A percentile compares a stretch with the other conserved stretches of the same genome.
Conservation (phyloP, 164 flowering plant genomes). For the Chimonanthus praecox region DNA sequence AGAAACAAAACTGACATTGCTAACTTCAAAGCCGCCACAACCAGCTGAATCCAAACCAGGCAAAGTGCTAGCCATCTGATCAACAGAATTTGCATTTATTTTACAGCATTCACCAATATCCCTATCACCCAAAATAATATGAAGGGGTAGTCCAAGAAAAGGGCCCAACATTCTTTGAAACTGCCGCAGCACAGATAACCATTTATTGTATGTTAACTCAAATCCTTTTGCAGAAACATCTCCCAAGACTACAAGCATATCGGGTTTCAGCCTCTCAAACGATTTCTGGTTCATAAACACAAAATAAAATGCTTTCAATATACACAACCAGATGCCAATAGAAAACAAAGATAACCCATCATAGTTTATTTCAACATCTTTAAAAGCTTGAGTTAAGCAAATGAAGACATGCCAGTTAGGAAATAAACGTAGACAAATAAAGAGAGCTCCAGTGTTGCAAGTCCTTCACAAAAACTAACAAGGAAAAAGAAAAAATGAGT, state of each 20-base stretch:
- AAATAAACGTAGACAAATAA: too few relatives aligned
- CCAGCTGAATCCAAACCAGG: constrained; percentile 65
- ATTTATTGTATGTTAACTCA: constrained; percentile 36
- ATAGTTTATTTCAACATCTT: neutral
- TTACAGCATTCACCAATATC: constrained; percentile 54
- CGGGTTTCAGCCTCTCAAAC: constrained; percentile 51
- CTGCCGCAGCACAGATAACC: constrained; percentile 54
- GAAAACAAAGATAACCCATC: neutral
- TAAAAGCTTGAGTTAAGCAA: neutral
- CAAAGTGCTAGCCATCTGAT: constrained; percentile 37
- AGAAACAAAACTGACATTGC: constrained; percentile 58
- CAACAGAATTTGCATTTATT: constrained; percentile 28
- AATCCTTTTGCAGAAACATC: constrained; percentile 65
- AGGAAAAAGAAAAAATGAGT: neutral
- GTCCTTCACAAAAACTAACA: neutral
- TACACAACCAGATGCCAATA: neutral
- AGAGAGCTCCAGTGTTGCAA: neutral
- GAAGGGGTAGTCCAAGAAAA: constrained; percentile 49
- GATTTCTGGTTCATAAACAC: constrained; percentile 46
- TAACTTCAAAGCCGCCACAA: constrained; percentile 54
- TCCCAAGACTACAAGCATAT: constrained; percentile 68
- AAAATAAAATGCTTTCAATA: constrained; percentile 5
- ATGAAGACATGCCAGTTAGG: neutral
- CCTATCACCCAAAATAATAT: constrained; percentile 65
- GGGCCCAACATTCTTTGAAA: constrained; percentile 54